phyloP scores from a whole-genome alignment of 2,329 filamentous ascomycete genomes.

The Colletotrichum spaethianum region DNA sequence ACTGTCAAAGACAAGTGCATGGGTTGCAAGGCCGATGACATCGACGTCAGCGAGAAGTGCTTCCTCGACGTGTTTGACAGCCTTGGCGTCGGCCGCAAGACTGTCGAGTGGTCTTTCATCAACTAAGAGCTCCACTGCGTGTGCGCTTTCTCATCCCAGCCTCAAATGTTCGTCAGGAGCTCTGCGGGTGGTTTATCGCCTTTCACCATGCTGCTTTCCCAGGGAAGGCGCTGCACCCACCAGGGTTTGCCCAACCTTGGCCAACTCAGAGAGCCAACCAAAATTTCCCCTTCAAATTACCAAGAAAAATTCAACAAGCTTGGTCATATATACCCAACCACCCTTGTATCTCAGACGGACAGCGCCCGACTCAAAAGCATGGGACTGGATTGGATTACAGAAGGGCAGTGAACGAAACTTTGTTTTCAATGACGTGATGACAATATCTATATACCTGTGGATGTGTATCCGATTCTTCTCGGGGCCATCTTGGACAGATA shows the following conservation, averaged over 20 bases:
- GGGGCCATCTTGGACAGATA: conserved; percentile 15
- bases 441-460: conserved; percentile 38
- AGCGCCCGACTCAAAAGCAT: conserved; percentile 33
- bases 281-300: conserved; percentile 14
- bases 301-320: background rate
- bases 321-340: conserved; percentile 16
- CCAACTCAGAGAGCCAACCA: background rate
- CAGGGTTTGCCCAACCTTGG: conserved; percentile 4
- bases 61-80: conserved; percentile 68
- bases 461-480: background rate
- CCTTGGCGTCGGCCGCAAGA: conserved; percentile 59
- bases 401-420: conserved; percentile 27
- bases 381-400: conserved; percentile 35
- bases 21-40: conserved; percentile 69
- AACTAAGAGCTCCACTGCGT: conserved; percentile 45
- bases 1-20: conserved; percentile 82
- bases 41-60: conserved; percentile 73
- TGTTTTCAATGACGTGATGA: conserved; percentile 39
- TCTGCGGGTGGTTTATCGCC: conserved; percentile 2
- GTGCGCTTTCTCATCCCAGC: conserved; percentile 8
- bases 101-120: conserved; percentile 63
- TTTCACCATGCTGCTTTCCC: conserved; percentile 20
- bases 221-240: background rate
- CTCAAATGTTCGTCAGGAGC: conserved; percentile 7
- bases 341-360: conserved; percentile 6